Conservation (phyloP, 208 protist species). For the Leishmania tarentolae region DNA sequence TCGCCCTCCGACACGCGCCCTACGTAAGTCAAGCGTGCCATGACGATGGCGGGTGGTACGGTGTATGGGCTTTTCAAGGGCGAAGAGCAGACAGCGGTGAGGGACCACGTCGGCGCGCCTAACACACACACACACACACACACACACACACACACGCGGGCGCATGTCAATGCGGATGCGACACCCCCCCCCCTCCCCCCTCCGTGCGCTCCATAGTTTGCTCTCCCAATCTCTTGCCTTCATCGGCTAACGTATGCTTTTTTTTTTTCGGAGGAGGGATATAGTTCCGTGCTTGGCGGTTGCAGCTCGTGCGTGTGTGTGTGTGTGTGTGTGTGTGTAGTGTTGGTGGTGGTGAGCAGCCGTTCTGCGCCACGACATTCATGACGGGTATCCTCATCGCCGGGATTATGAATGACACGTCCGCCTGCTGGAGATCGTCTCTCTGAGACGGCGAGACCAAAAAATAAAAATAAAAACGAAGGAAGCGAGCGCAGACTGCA, state of each 20-base stretch:
- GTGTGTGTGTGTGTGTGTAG: slow-evolving; percentile 5
- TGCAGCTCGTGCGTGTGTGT: too few species aligned
- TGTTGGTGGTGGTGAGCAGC: too few species aligned
- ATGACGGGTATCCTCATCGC: too few species aligned
- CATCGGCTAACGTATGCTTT: too few species aligned
- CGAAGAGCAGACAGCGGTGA: background rate
- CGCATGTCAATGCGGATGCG: background rate
- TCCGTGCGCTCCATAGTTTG: background rate
- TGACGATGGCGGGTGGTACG: background rate
- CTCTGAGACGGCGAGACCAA: too few species aligned
- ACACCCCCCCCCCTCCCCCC: background rate
- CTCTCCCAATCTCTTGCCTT: background rate
- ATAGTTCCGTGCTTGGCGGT: background rate
- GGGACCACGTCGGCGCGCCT: background rate
- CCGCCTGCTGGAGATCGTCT: too few species aligned
- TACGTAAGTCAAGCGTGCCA: background rate
- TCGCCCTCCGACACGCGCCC: background rate
- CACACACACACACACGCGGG: background rate
- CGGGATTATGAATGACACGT: too few species aligned
- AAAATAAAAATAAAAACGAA: too few species aligned
- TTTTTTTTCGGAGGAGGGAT: too few species aligned
- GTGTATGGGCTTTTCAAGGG: background rate
- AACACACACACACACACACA: background rate
- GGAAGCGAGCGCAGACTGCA: too few species aligned
- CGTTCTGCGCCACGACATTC: too few species aligned